These are phyloP conservation scores for Eucalyptus lansdowneana DNA, from an alignment of 345 rosid species.

Conservation along the genomic window DNA sequence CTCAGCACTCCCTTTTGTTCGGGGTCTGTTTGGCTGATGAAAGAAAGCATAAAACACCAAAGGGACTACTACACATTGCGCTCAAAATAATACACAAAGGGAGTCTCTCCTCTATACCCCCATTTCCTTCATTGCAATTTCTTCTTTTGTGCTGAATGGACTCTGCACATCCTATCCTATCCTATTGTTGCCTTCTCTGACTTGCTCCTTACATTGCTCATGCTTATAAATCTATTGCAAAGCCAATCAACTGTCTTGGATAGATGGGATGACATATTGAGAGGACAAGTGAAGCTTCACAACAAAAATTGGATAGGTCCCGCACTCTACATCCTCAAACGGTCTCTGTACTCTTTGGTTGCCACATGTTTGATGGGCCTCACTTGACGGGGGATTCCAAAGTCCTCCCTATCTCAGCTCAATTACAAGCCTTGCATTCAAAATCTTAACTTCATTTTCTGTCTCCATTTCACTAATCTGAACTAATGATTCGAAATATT, in stretches of 20 bases:
- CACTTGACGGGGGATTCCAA: no score
- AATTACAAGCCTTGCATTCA: no score
- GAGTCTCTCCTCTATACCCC: not conserved
- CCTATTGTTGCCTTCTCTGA: not conserved
- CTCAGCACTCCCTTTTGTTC: not conserved
- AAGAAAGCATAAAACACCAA: not conserved
- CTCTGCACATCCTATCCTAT: not conserved
- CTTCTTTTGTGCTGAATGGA: not conserved
- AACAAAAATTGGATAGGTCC: no score
- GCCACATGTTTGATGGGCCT: not conserved
- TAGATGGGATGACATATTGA: no score
- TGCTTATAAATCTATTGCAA: not conserved
- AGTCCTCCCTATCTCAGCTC: no score
- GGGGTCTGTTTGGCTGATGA: not conserved
- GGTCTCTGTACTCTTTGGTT: not conserved
- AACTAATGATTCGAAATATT: no score
- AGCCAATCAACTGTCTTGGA: no score
- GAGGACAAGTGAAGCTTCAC: no score
- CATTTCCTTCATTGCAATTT: not conserved
- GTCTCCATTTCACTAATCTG: no score
- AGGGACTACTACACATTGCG: not conserved
- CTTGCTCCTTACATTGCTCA: not conserved
- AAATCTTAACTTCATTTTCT: no score
- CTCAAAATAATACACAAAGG: not conserved
- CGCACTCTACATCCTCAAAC: no score